These are phyloP conservation scores for Aureobasidium sp. DNA, from an alignment of 2,329 filamentous ascomycete species.

Conservation along the genomic window DNA sequence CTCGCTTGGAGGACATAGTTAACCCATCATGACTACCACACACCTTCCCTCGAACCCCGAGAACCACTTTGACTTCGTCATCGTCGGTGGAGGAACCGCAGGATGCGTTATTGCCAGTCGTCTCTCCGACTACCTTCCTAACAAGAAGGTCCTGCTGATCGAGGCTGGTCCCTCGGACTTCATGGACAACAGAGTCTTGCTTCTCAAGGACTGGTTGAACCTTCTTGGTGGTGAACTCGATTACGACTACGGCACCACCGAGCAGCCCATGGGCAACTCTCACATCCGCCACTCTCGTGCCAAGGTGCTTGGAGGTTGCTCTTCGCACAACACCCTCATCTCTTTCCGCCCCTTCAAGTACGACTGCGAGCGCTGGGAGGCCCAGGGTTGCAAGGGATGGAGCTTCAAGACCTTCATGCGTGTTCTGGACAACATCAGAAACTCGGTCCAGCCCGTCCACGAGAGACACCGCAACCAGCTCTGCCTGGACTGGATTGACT, in stretches of 20 bases:
- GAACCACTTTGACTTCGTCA: conserved; percentile 71
- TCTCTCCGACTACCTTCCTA: conserved; percentile 71
- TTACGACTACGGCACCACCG: conserved; percentile 82
- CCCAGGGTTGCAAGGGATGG: conserved; percentile 75
- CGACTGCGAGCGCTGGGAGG: conserved; percentile 77
- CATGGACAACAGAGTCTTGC: conserved; percentile 76
- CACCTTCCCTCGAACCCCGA: conserved; percentile 55
- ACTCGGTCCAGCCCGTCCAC: conserved; percentile 85
- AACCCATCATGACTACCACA: conserved; percentile 56
- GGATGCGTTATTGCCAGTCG: conserved; percentile 77
- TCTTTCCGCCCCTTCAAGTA: conserved; percentile 88
- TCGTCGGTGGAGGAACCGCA: conserved; percentile 77
- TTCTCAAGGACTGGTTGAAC: conserved; percentile 78
- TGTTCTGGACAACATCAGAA: conserved; percentile 72
- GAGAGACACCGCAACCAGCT: conserved; percentile 79
- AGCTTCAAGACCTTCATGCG: conserved; percentile 76
- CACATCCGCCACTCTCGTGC: conserved; percentile 86
- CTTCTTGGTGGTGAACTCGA: conserved; percentile 81
- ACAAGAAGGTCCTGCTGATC: conserved; percentile 72
- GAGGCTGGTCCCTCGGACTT: conserved; percentile 86
- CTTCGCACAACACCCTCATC: conserved; percentile 88
- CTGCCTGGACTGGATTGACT: conserved; percentile 80
- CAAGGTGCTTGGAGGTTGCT: conserved; percentile 87
- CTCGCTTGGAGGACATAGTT: not conserved
- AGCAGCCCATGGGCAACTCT: conserved; percentile 86